Percentiles rank a stretch among this genome's conserved stretches.
Conservation (phyloP, 1,284 basidiomycete genomes). For the Leccinum subfulvum region DNA sequence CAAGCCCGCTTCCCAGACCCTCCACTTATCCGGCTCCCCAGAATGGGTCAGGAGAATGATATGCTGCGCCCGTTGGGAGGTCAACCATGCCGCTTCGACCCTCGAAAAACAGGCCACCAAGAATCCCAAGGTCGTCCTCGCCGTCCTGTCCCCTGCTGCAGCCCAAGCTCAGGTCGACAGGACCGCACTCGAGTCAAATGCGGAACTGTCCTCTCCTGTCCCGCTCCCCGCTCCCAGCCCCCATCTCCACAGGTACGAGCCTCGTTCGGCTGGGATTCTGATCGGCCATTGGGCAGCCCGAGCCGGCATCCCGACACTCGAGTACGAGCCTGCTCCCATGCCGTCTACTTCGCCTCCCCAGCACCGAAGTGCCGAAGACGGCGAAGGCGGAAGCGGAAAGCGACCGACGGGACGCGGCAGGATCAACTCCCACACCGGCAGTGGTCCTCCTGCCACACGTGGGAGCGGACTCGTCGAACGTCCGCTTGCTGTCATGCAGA, state of each 20-base stretch:
- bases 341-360: slow-evolving; percentile 20
- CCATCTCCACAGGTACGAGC: slow-evolving; percentile 60
- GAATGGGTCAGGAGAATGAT: slow-evolving; percentile 81
- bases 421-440: slow-evolving; percentile 27
- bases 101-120: slow-evolving; percentile 25
- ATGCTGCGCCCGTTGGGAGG: slow-evolving; percentile 75
- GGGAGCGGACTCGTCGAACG: slow-evolving; percentile 57
- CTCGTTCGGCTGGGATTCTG: slow-evolving; percentile 59
- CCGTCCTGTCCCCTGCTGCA: slow-evolving; percentile 44
- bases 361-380: slow-evolving; percentile 32
- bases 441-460: slow-evolving; percentile 21
- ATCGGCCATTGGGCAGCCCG: slow-evolving; percentile 65
- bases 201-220: slow-evolving; percentile 50
- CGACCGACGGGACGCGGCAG: slow-evolving; percentile 31
- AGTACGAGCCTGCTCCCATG: slow-evolving; percentile 45
- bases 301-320: slow-evolving; percentile 56
- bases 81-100: slow-evolving; percentile 41
- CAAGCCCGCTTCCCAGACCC: slow-evolving; percentile 21
- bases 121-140: slow-evolving; percentile 55
- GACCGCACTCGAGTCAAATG: slow-evolving; percentile 32
- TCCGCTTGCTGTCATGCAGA: slow-evolving; percentile 67
- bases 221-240: slow-evolving; percentile 60
- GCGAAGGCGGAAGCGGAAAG: slow-evolving; percentile 31
- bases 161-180: slow-evolving; percentile 36
- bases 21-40: slow-evolving; percentile 46